A percentile compares a stretch with the other conserved stretches of the same genome.
Conservation (phyloP, 2,329 filamentous ascomycete species). For the Endoconidiophora polonica region DNA sequence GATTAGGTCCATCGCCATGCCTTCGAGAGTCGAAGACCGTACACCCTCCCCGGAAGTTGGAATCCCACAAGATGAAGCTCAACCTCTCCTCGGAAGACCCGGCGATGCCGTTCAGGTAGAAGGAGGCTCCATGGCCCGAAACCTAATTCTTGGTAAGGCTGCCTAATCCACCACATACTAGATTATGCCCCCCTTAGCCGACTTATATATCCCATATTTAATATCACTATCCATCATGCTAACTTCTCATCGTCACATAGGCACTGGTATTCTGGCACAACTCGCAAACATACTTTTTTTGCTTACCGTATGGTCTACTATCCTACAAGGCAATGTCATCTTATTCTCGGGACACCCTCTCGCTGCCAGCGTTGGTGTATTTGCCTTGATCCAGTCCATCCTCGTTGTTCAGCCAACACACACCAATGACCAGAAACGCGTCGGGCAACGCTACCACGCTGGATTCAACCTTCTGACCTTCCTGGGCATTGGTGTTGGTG, state of each 20-base stretch:
- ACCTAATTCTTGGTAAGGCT: slow-evolving; percentile 55
- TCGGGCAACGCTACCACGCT: slow-evolving; percentile 47
- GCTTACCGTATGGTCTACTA: slow-evolving; percentile 58
- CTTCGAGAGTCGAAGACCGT: background rate
- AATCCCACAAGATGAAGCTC: slow-evolving; percentile 21
- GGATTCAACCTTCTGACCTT: slow-evolving; percentile 51
- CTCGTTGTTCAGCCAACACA: slow-evolving; percentile 79
- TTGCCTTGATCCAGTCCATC: slow-evolving; percentile 63
- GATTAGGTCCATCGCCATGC: background rate
- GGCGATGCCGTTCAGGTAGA: slow-evolving; percentile 59
- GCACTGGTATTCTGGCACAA: slow-evolving; percentile 68
- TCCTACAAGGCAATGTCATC: slow-evolving; percentile 54
- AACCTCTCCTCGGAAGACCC: slow-evolving; percentile 34
- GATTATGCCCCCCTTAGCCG: slow-evolving; percentile 2
- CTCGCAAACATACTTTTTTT: slow-evolving; percentile 59
- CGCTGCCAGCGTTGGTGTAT: slow-evolving; percentile 46
- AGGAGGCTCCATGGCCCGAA: slow-evolving; percentile 45
- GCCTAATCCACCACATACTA: slow-evolving; percentile 10
- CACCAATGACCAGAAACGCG: slow-evolving; percentile 53
- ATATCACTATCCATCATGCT: background rate
- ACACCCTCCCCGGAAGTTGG: background rate
- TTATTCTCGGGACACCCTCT: slow-evolving; percentile 85
- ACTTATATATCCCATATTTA: background rate
- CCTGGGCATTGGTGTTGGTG: slow-evolving; percentile 43
- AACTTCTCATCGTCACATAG: slow-evolving; percentile 26